Evolutionary conservation across 148 eudicot genomes (phyloP), one percentile per base, ranked within the genome.

Genomic region (Gaultheria prostrata): DNA sequence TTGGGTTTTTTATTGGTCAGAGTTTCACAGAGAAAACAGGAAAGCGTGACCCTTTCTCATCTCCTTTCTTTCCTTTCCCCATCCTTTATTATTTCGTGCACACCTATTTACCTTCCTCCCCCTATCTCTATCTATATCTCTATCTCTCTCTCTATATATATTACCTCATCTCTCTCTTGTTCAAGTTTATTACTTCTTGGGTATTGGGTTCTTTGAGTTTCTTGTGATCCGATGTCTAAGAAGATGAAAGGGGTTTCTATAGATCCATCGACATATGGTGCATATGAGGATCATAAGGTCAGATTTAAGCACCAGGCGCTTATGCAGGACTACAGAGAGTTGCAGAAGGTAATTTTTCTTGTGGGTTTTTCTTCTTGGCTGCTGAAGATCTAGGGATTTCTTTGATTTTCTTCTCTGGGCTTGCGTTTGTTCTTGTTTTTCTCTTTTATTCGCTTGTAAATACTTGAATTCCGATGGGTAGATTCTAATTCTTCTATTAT

Each of bases 271-370:
- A 18, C 88, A 61, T 65, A 82, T 85, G 87, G 85, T 39, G 30
- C 17, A 53, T 32, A 13, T 39, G 87, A 45, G 75, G 90, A 88
- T 84, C 82, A 81, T 69, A 82, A 79, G 79, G 82, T 85, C 61
- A 87, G 85, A 79, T 76, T 84, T 35, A 89, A 86, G 84, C 87
- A 87, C 67, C 93, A 85, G 43, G 85, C 79, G 2, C 93, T 90
- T 20, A 10, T 89, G 56, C 91, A 89, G 35, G 91, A 90, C 65
- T 90, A 86, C 84, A 83, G 79, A 15, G 87, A 87, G 49, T 76
- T 89, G 59, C 82, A 83, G 7, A 83, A 86, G 89, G 93, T 90
- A 75, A 28, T 3, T 69, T 56, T 83, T 15, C 13, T 49, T 82
- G 65, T 3, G 81, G 65, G 63, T 54, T 48, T 45, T 86, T 85